A percentile compares a stretch with the other conserved stretches of the same genome.
Conservation (phyloP, 768 basidiomycete species). For the Daedaleopsis sinensis region DNA sequence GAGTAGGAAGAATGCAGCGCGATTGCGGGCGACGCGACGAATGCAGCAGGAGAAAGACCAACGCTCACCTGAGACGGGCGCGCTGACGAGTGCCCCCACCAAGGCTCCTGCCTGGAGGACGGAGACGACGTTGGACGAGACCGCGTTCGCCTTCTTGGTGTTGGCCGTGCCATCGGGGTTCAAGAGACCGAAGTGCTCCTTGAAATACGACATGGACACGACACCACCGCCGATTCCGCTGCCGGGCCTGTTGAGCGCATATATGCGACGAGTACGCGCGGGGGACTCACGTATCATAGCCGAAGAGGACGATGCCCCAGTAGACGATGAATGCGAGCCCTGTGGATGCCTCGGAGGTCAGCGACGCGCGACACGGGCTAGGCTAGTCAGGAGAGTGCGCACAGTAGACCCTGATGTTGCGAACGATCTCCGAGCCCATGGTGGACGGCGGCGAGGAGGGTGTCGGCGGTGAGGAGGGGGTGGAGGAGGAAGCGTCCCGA, state of each 20-base stretch:
- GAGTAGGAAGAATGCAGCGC: no score
- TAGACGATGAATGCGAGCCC: slow-evolving; percentile 76
- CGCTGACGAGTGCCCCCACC: slow-evolving; percentile 80
- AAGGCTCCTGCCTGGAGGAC: slow-evolving; percentile 88
- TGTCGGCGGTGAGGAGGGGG: background rate
- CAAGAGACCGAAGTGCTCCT: slow-evolving; percentile 60
- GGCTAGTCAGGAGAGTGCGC: slow-evolving; percentile 26
- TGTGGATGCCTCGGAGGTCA: slow-evolving; percentile 27
- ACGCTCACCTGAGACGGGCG: slow-evolving; percentile 69
- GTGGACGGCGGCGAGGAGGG: slow-evolving; percentile 5
- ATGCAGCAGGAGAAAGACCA: no score
- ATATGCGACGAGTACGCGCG: slow-evolving; percentile 10
- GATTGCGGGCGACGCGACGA: no score
- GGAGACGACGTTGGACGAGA: slow-evolving; percentile 86
- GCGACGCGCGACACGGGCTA: background rate
- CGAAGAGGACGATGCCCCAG: slow-evolving; percentile 83
- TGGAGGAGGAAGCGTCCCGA: no score
- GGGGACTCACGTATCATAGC: slow-evolving; percentile 68
- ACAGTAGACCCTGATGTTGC: slow-evolving; percentile 71
- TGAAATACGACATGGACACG: slow-evolving; percentile 63
- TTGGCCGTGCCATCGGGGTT: slow-evolving; percentile 46
- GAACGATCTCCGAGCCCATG: slow-evolving; percentile 9
- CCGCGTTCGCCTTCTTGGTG: slow-evolving; percentile 43
- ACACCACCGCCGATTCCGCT: slow-evolving; percentile 74
- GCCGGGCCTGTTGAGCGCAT: slow-evolving; percentile 14